Percentiles rank a stretch among this genome's conserved stretches.
These are phyloP conservation scores for Arbutus unedo DNA, from an alignment of 148 eudicot genomes.

Conservation along the genomic window DNA sequence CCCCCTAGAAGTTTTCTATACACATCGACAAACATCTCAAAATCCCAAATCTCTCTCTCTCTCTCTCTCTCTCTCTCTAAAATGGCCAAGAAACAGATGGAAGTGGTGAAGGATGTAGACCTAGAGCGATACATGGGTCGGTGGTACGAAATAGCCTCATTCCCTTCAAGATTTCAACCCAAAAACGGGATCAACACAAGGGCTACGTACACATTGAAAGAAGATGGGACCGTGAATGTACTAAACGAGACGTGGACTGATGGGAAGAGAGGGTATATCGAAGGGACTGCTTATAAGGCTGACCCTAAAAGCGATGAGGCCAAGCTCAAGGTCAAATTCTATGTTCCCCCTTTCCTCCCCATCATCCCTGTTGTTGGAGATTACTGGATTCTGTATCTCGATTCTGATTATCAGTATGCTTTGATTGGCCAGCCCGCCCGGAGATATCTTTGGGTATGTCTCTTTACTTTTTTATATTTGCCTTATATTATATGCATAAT, in stretches of 20 bases:
- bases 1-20: neutral
- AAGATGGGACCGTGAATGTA: conserved; percentile 67
- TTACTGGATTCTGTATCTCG: conserved; percentile 77
- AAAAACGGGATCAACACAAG: conserved; percentile 70
- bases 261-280: conserved; percentile 68
- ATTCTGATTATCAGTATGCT: conserved; percentile 66
- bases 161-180: conserved; percentile 80
- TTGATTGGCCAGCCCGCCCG: conserved; percentile 77
- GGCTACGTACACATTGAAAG: conserved; percentile 65
- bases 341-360: conserved; percentile 87
- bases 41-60: neutral
- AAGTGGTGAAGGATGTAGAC: conserved; percentile 66
- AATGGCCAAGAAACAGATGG: conserved; percentile 51
- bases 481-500: neutral
- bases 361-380: conserved; percentile 75
- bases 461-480: neutral
- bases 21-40: neutral
- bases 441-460: conserved; percentile 71
- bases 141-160: conserved; percentile 93
- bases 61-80: neutral
- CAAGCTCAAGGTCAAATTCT: conserved; percentile 83
- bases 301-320: conserved; percentile 72
- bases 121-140: conserved; percentile 77
- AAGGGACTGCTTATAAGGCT: conserved; percentile 84
- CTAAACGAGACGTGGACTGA: conserved; percentile 77